Percentiles rank a stretch among this genome's conserved stretches.
phyloP scores from a whole-genome alignment of 345 rosid species.

The Hevea brasiliensis region DNA sequence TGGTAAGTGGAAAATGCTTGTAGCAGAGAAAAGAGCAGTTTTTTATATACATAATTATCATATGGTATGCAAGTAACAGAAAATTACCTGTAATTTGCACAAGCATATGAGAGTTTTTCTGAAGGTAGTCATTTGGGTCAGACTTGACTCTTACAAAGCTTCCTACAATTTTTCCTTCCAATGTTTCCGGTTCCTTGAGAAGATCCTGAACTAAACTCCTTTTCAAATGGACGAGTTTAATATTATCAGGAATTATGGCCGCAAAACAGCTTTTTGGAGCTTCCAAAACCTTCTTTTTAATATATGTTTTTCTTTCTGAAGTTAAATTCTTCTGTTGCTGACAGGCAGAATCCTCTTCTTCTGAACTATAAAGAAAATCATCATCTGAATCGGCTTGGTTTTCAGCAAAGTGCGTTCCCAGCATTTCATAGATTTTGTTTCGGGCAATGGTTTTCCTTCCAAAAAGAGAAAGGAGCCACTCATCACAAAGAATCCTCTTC shows the following conservation, averaged over 20 bases:
- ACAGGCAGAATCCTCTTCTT: slow-evolving; percentile 36
- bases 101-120: slow-evolving; percentile 61
- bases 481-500: slow-evolving; percentile 62
- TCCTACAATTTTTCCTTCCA: slow-evolving; percentile 56
- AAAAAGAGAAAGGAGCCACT: slow-evolving; percentile 50
- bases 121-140: slow-evolving; percentile 71
- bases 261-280: slow-evolving; percentile 55
- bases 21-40: not conserved
- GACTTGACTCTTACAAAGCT: slow-evolving; percentile 73
- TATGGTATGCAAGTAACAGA: slow-evolving; percentile 1
- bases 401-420: slow-evolving; percentile 65
- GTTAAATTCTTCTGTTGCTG: slow-evolving; percentile 10
- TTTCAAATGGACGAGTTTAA: slow-evolving; percentile 69
- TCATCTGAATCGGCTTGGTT: slow-evolving; percentile 53
- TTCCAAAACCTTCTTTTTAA: slow-evolving; percentile 33
- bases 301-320: slow-evolving; percentile 31
- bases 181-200: slow-evolving; percentile 43
- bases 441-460: slow-evolving; percentile 50
- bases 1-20: not conserved
- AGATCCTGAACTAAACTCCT: slow-evolving; percentile 65
- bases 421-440: slow-evolving; percentile 51
- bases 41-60: not conserved
- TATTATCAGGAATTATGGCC: slow-evolving; percentile 59
- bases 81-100: slow-evolving; percentile 68
- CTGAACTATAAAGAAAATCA: slow-evolving; percentile 40